A percentile compares a stretch with the other conserved stretches of the same genome.
Evolutionary conservation across 805 yeast species (phyloP).

Genomic region (Yamadazyma paraphyllophila): DNA sequence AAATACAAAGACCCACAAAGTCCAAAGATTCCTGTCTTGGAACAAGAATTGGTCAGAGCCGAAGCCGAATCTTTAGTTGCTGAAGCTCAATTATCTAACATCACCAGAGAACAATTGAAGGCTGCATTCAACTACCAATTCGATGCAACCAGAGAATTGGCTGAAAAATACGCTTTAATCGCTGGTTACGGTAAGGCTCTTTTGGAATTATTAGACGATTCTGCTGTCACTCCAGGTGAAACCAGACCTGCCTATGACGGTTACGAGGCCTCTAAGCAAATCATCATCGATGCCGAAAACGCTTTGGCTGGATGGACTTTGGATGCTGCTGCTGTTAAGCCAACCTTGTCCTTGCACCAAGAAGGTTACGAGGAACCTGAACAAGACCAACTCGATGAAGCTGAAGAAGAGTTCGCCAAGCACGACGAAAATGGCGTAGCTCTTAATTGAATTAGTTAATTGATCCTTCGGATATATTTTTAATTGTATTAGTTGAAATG

Average conservation of each 20-base stretch:
- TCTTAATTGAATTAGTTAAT: not conserved
- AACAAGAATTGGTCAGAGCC: slow-evolving; percentile 87
- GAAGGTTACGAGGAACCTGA: slow-evolving; percentile 35
- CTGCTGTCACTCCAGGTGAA: slow-evolving; percentile 90
- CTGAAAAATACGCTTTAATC: slow-evolving; percentile 81
- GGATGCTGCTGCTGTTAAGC: slow-evolving; percentile 78
- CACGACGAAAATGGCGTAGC: slow-evolving; percentile 26
- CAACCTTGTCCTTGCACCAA: slow-evolving; percentile 61
- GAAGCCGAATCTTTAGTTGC: slow-evolving; percentile 91
- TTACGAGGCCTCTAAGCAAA: slow-evolving; percentile 84
- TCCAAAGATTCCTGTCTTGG: slow-evolving; percentile 75
- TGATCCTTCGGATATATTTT: not conserved
- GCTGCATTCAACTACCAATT: slow-evolving; percentile 82
- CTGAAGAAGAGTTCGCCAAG: slow-evolving; percentile 54
- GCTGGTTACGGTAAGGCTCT: slow-evolving; percentile 90
- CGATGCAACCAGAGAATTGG: slow-evolving; percentile 80
- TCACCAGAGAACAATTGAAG: slow-evolving; percentile 83
- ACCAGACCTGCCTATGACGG: slow-evolving; percentile 89
- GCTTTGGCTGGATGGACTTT: slow-evolving; percentile 84
- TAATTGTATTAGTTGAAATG: slow-evolving; percentile 7
- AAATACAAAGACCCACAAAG: slow-evolving; percentile 85
- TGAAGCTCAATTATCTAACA: slow-evolving; percentile 86
- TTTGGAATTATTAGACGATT: slow-evolving; percentile 76
- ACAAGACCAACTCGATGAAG: slow-evolving; percentile 50
- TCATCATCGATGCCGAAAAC: slow-evolving; percentile 80